Evolutionary conservation across 2,329 filamentous ascomycete genomes (phyloP).

Genomic region (Tolypocladium album): DNA sequence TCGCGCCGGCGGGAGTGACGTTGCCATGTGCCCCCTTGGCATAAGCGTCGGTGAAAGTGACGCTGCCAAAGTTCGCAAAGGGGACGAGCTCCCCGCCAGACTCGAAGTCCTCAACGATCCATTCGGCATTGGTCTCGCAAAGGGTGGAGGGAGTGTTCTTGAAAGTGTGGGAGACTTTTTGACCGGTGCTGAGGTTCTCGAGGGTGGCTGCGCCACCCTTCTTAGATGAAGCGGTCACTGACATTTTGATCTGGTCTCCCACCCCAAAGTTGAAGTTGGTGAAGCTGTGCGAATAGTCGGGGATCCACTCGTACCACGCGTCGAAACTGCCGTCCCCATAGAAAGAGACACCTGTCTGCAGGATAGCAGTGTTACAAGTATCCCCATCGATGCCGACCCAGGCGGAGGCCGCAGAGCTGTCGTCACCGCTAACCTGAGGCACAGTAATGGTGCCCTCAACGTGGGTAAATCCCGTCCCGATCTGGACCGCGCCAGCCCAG

Average conservation of each 20-base stretch:
- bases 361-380: slow-evolving; percentile 25
- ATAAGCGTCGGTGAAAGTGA: slow-evolving; percentile 13
- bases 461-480: slow-evolving; percentile 13
- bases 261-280: slow-evolving; percentile 16
- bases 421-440: slow-evolving; percentile 10
- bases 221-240: slow-evolving; percentile 14
- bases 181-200: slow-evolving; percentile 39
- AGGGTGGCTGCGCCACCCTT: slow-evolving; percentile 15
- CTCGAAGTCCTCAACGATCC: slow-evolving; percentile 45
- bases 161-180: slow-evolving; percentile 41
- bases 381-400: slow-evolving; percentile 40
- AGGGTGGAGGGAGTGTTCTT: slow-evolving; percentile 29
- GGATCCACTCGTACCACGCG: slow-evolving; percentile 37
- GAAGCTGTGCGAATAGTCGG: slow-evolving; percentile 29
- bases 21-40: slow-evolving; percentile 8
- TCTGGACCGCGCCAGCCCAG: slow-evolving; percentile 19
- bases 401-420: slow-evolving; percentile 15
- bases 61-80: slow-evolving; percentile 18
- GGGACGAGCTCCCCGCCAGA: slow-evolving; percentile 12
- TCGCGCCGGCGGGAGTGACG: slow-evolving; percentile 5
- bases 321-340: slow-evolving; percentile 23
- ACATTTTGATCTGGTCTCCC: slow-evolving; percentile 20
- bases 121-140: slow-evolving; percentile 48
- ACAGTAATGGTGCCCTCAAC: slow-evolving; percentile 18
- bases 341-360: slow-evolving; percentile 33